A percentile compares a stretch with the other conserved stretches of the same genome.
These are phyloP conservation scores for Pyrenula massariospora DNA, from an alignment of 495 filamentous ascomycete genomes.

Conservation along the genomic window DNA sequence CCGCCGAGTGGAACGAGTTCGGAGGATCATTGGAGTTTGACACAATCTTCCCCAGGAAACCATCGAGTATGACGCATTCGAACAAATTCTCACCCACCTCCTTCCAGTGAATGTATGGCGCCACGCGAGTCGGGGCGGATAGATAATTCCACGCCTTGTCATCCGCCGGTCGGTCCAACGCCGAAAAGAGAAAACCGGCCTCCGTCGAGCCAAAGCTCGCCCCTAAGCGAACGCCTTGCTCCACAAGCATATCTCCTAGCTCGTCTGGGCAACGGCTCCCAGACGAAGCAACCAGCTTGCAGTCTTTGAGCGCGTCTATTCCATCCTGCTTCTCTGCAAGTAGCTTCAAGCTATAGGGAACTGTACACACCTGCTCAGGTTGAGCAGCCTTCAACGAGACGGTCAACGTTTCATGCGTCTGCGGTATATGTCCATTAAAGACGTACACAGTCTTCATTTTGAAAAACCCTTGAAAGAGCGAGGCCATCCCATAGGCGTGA, in stretches of 20 bases:
- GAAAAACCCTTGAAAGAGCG: neutral
- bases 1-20: constrained; percentile 42
- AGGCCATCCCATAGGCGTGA: neutral
- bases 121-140: constrained; percentile 23
- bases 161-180: constrained; percentile 14
- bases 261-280: constrained; percentile 36
- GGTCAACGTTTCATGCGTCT: neutral
- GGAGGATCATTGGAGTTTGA: constrained; percentile 41
- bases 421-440: neutral
- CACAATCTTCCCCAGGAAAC: constrained; percentile 20
- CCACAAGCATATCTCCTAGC: constrained; percentile 38
- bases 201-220: constrained; percentile 36
- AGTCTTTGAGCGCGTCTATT: constrained; percentile 18
- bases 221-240: constrained; percentile 41
- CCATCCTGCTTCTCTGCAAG: constrained; percentile 31
- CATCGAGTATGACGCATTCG: constrained; percentile 46
- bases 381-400: neutral
- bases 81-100: constrained; percentile 33
- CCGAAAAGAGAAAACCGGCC: constrained; percentile 19
- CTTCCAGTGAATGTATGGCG: constrained; percentile 39
- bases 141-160: constrained; percentile 35
- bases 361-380: constrained; percentile 2
- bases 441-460: neutral
- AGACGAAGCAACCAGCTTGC: constrained; percentile 31
- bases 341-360: constrained; percentile 37